Conservation (phyloP, 2,329 filamentous ascomycete species). For the Dactylonectria estremocensis region DNA sequence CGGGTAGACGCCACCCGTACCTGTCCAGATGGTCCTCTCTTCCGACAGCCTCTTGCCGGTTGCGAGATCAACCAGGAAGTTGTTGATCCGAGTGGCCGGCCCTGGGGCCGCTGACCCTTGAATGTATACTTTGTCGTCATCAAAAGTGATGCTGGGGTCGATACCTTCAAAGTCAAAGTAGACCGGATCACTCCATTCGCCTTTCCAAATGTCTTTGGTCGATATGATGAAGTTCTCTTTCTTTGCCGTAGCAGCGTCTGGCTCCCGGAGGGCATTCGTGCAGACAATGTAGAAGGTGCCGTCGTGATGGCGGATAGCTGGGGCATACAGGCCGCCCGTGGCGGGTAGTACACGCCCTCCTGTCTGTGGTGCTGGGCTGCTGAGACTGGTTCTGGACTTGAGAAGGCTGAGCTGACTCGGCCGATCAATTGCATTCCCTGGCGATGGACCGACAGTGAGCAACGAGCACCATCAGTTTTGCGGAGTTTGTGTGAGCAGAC, state of each 20-base stretch:
- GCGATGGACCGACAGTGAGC: background rate
- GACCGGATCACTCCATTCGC: constrained; percentile 10
- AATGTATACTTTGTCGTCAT: constrained; percentile 8
- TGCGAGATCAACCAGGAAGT: constrained; percentile 1
- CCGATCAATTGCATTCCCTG: background rate
- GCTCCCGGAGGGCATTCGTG: background rate
- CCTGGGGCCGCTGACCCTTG: background rate
- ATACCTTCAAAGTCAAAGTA: background rate
- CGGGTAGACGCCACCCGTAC: constrained; percentile 57
- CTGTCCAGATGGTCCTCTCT: constrained; percentile 57
- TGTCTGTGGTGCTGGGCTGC: background rate
- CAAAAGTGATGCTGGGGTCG: constrained; percentile 12
- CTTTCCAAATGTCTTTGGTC: constrained; percentile 1
- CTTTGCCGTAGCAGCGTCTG: background rate
- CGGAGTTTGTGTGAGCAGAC: background rate
- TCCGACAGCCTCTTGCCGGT: background rate
- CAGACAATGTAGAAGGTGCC: constrained; percentile 6
- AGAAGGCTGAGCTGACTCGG: background rate
- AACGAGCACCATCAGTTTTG: background rate
- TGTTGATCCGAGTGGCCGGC: background rate
- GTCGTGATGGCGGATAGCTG: constrained; percentile 3
- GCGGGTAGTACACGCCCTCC: background rate
- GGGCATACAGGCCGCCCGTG: constrained; percentile 1
- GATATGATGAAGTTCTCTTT: constrained; percentile 7
- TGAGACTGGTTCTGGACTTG: background rate